Conservation (phyloP, 2,329 filamentous ascomycete genomes). For the Fusarium albosuccineum region DNA sequence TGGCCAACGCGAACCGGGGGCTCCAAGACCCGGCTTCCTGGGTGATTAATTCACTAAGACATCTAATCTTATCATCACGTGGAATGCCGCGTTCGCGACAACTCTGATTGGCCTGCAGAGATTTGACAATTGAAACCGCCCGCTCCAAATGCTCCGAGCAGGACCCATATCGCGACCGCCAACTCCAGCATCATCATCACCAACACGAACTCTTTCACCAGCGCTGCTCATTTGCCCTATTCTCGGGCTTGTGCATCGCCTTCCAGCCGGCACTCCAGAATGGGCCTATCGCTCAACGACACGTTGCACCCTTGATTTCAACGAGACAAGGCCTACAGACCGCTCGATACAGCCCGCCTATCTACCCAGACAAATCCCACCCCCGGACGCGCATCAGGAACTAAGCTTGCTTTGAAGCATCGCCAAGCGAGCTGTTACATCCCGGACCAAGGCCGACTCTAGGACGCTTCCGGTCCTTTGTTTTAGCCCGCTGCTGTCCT, state of each 20-base stretch:
- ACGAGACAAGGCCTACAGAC: constrained; percentile 25
- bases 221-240: constrained; percentile 24
- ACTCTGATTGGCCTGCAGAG: constrained; percentile 38
- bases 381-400: constrained; percentile 28
- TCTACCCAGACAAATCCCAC: constrained; percentile 9
- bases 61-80: constrained; percentile 46
- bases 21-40: not conserved
- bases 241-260: constrained; percentile 26
- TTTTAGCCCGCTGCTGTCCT: not conserved
- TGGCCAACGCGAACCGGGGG: not conserved
- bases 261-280: constrained; percentile 27
- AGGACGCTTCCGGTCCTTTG: constrained; percentile 11
- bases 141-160: constrained; percentile 39
- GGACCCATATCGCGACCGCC: constrained; percentile 42
- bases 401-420: constrained; percentile 28
- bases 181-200: constrained; percentile 38
- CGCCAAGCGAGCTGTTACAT: constrained; percentile 30
- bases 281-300: constrained; percentile 28
- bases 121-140: constrained; percentile 42
- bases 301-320: constrained; percentile 32
- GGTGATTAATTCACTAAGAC: constrained; percentile 16
- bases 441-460: constrained; percentile 23
- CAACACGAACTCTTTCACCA: constrained; percentile 15
- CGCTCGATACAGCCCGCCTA: constrained; percentile 12
- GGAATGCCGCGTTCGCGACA: constrained; percentile 2